phyloP scores from a whole-genome alignment of 2,329 filamentous ascomycete species.

The Ophiostoma populinum region DNA sequence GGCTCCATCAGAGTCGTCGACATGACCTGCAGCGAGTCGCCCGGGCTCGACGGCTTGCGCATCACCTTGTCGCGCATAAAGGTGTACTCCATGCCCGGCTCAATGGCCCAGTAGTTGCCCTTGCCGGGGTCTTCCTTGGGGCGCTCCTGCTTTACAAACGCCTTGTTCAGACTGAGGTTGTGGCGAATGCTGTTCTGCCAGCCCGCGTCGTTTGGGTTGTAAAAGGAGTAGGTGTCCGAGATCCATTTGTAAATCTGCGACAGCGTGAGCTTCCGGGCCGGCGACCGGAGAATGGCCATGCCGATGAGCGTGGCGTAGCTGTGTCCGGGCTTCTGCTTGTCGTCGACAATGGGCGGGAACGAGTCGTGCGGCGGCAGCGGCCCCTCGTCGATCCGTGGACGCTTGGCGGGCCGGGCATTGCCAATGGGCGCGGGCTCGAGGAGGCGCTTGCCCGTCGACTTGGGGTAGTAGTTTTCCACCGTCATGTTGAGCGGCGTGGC shows the following conservation, averaged over 20 bases:
- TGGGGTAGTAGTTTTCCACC: constrained; percentile 35
- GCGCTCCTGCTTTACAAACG: constrained; percentile 86
- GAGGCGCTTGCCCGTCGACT: constrained; percentile 41
- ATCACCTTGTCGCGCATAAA: constrained; percentile 77
- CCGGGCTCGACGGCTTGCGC: constrained; percentile 37
- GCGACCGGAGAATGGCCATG: constrained; percentile 86
- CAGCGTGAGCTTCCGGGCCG: constrained; percentile 67
- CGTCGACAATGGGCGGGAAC: constrained; percentile 69
- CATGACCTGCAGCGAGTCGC: constrained; percentile 41
- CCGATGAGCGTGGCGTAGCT: constrained; percentile 93
- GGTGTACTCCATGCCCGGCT: constrained; percentile 71
- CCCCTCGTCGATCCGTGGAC: constrained; percentile 41
- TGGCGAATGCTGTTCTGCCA: constrained; percentile 99
- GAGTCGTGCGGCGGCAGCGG: constrained; percentile 52
- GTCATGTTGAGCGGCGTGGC: constrained; percentile 34
- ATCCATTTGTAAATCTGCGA: constrained; percentile 99
- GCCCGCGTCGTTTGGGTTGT: constrained; percentile 65
- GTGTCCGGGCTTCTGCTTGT: constrained; percentile 74
- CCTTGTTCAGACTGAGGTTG: constrained; percentile 92
- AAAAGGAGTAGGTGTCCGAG: constrained; percentile 83
- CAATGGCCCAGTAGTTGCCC: constrained; percentile 92
- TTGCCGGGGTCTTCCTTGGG: constrained; percentile 96
- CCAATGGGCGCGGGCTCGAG: constrained; percentile 59
- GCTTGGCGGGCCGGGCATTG: constrained; percentile 51
- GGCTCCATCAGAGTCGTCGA: constrained; percentile 34